Base-by-base conservation (phyloP, 192 early-diverging fungal genomes). In the Umbelopsis vinacea region DNA sequence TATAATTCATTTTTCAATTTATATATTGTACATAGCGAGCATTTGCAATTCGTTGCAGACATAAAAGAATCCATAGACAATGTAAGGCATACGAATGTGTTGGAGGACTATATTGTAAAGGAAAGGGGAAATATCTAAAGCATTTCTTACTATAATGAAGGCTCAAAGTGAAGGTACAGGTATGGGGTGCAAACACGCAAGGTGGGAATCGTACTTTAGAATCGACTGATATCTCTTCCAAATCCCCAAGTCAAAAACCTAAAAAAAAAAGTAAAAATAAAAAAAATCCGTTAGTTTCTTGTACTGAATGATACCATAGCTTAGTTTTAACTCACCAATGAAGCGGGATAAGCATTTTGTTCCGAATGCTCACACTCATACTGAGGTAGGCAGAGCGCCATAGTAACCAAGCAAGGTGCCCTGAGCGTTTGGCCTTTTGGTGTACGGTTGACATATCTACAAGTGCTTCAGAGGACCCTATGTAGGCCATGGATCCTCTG, bases 301-400 rank as follows among this genome's bases (percentile, higher is more conserved):
- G n/a, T 69, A 22, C 50, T 17, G 23, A 7, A 24, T 67, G 6
- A 46, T 69, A 21, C 40, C 23, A 24, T 45, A 43, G 40, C 6
- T 19, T 29, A 43, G 19, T 33, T 15, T 0, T 43, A 21, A 79
- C 67, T 52, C 72, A 73, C 90, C 91, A 92, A 70, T 89, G 86
- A 82, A 89, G 83, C 0, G 91, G 88, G 76, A 93, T 94, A 12
- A 91, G 73, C 79, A 92, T 81, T 80, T 89, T 93, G 82, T 94
- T 94, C 50, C 89, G 70, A 9, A 81, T 35, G 9, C 81, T 85
- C 43, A 93, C 89, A 50, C 80, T 86, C 87, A 88, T 88, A 5
- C 84, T 89, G 35, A 93, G 71, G 74, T 94, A 94, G 10, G 91
- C 85, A 2, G 87, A 89, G 53, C 93, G 76, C 93, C 93, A 94